These are phyloP conservation scores for Leccinum arenicola DNA, from an alignment of 768 basidiomycete species.

Conservation along the genomic window DNA sequence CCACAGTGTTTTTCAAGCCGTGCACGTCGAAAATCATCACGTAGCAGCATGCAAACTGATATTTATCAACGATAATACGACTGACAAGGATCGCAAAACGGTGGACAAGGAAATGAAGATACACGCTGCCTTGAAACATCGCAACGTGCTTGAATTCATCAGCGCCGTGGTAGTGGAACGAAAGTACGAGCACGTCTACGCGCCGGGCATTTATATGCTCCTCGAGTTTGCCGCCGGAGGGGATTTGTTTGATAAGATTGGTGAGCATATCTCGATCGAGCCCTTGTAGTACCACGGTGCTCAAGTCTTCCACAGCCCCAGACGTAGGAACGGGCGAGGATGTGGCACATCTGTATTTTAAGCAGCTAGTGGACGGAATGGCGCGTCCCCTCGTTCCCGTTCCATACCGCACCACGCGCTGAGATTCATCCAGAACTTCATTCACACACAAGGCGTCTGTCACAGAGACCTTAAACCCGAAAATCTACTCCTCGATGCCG, in stretches of 20 bases:
- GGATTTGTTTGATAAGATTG: constrained; percentile 98
- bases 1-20: constrained; percentile 78
- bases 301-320: constrained; percentile 55
- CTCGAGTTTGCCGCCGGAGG: constrained; percentile 92
- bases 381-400: constrained; percentile 35
- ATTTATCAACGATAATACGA: constrained; percentile 56
- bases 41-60: constrained; percentile 91
- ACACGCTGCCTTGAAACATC: constrained; percentile 75
- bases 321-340: constrained; percentile 86
- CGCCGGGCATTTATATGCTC: constrained; percentile 88
- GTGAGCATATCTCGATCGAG: constrained; percentile 43
- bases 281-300: background rate
- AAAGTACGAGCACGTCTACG: constrained; percentile 52
- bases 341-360: constrained; percentile 87
- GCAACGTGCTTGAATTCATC: constrained; percentile 80
- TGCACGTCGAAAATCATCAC: constrained; percentile 59
- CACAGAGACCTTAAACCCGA: constrained; percentile 98
- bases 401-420: background rate
- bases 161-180: constrained; percentile 73
- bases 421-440: constrained; percentile 55
- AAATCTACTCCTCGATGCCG: constrained; percentile 82
- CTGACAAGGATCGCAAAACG: constrained; percentile 69
- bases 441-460: constrained; percentile 87
- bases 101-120: constrained; percentile 92
- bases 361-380: constrained; percentile 80